A percentile compares a stretch with the other conserved stretches of the same genome.
Evolutionary conservation across 352 stramenopile genomes (phyloP).

Genomic region (Phytophthora aleatoria): DNA sequence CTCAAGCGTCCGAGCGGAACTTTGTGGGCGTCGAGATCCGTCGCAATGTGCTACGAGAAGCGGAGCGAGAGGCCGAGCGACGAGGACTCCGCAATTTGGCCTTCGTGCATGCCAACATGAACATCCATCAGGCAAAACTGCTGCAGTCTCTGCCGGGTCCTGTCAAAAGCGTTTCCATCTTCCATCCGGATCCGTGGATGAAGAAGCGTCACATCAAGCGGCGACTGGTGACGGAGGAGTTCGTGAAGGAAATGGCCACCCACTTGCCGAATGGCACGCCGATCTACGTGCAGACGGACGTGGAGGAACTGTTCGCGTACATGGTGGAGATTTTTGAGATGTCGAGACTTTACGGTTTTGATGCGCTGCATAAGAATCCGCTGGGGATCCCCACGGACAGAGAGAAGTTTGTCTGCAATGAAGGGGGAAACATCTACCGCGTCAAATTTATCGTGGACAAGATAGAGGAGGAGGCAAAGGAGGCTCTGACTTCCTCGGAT

Average conservation of each 20-base stretch:
- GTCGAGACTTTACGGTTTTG: constrained; percentile 47
- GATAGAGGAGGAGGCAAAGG: background rate
- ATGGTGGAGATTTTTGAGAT: constrained; percentile 82
- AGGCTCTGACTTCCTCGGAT: background rate
- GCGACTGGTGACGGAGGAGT: constrained; percentile 70
- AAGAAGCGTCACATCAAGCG: constrained; percentile 89
- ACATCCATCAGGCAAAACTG: constrained; percentile 69
- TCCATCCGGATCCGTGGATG: constrained; percentile 90
- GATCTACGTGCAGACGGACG: constrained; percentile 85
- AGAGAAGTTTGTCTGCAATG: constrained; percentile 65
- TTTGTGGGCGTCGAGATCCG: constrained; percentile 89
- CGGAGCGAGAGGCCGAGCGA: constrained; percentile 44
- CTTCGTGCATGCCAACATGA: constrained; percentile 88
- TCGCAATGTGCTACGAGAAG: constrained; percentile 72
- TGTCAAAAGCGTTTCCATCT: constrained; percentile 83
- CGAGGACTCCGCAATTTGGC: constrained; percentile 66
- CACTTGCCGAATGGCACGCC: constrained; percentile 60
- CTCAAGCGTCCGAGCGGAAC: constrained; percentile 45
- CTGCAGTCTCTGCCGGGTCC: constrained; percentile 59
- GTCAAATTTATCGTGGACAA: constrained; percentile 52
- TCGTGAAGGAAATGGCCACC: constrained; percentile 64
- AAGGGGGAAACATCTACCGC: constrained; percentile 78
- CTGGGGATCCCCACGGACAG: constrained; percentile 76
- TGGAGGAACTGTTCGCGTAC: constrained; percentile 82
- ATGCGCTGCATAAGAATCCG: constrained; percentile 54